Conservation (phyloP, 2,329 filamentous ascomycete species). For the Dactylellina drechsleri region DNA sequence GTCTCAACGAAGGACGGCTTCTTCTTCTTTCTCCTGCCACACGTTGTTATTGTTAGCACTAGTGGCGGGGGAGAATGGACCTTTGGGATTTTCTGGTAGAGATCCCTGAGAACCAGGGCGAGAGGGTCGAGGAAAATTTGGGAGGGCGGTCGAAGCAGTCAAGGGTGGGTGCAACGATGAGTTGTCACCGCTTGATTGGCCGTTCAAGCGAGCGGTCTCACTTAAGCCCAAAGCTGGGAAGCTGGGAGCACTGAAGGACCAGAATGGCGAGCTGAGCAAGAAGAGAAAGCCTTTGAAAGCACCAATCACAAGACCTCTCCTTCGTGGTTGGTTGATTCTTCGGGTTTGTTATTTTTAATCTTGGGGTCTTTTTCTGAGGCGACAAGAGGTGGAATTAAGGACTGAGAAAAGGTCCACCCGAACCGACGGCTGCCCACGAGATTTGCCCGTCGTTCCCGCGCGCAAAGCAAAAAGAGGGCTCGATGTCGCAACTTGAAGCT, state of each 20-base stretch:
- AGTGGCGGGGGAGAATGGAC: constrained; percentile 40
- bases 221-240: constrained; percentile 38
- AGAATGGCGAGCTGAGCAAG: constrained; percentile 28
- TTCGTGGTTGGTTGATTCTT: constrained; percentile 39
- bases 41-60: constrained; percentile 31
- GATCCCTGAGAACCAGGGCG: constrained; percentile 41
- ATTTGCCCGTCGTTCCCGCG: constrained; percentile 51
- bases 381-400: constrained; percentile 28
- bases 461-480: constrained; percentile 30
- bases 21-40: constrained; percentile 29
- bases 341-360: constrained; percentile 19
- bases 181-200: constrained; percentile 55
- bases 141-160: constrained; percentile 44
- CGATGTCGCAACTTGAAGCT: constrained; percentile 14
- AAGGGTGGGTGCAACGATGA: constrained; percentile 55
- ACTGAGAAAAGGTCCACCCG: constrained; percentile 35
- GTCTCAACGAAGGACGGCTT: too few relatives aligned
- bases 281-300: constrained; percentile 23
- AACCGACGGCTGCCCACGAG: constrained; percentile 54
- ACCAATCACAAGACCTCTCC: constrained; percentile 47
- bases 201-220: constrained; percentile 54
- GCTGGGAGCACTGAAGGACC: constrained; percentile 30
- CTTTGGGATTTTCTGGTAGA: constrained; percentile 35
- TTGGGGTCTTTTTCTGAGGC: not conserved
- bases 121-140: constrained; percentile 48